phyloP scores from a whole-genome alignment of 2,329 filamentous ascomycete genomes.

The Colletotrichum godetiae region DNA sequence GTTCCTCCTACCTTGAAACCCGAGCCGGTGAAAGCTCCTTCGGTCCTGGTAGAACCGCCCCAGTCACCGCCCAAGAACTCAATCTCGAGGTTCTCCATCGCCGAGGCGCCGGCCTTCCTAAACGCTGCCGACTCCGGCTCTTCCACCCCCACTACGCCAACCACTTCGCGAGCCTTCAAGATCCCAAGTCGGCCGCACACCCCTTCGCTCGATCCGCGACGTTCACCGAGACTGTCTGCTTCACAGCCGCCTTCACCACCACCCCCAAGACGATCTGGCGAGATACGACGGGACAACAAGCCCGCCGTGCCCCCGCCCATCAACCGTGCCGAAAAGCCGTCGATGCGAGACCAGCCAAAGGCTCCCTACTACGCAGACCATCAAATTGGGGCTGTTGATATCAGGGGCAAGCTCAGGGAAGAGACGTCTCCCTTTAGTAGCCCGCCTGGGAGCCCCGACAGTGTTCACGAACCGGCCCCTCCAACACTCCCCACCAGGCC shows the following conservation, averaged over 20 bases:
- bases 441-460: constrained; percentile 80
- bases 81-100: constrained; percentile 45
- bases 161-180: constrained; percentile 59
- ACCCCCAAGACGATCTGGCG: constrained; percentile 71
- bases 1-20: constrained; percentile 57
- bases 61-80: constrained; percentile 72
- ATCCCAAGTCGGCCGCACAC: constrained; percentile 68
- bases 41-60: constrained; percentile 77
- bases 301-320: constrained; percentile 74
- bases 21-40: constrained; percentile 62
- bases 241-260: constrained; percentile 72
- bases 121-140: constrained; percentile 60
- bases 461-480: constrained; percentile 61
- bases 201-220: constrained; percentile 59
- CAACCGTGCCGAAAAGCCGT: constrained; percentile 80
- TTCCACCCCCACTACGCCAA: constrained; percentile 52
- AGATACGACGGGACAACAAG: constrained; percentile 62
- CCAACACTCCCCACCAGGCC: constrained; percentile 62
- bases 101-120: constrained; percentile 58
- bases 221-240: constrained; percentile 59
- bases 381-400: constrained; percentile 41
- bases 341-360: constrained; percentile 45
- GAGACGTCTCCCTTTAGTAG: constrained; percentile 85
- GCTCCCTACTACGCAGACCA: constrained; percentile 40
- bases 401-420: constrained; percentile 50